Evolutionary conservation across 148 eudicot genomes (phyloP), one percentile per base, ranked within the genome.

Genomic region (Chenopodium quinoa): DNA sequence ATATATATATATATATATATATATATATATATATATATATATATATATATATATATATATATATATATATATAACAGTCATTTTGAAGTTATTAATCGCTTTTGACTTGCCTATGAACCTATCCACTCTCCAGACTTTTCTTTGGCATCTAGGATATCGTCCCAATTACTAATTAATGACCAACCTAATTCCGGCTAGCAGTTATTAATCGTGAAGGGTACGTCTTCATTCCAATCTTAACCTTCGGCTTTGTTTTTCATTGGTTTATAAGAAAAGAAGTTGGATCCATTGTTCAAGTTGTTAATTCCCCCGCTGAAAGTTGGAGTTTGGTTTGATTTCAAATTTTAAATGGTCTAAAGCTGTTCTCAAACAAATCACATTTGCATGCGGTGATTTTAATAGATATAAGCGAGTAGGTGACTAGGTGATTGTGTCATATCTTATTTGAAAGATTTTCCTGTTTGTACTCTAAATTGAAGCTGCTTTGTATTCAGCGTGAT

Each of bases 401-500:
- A 37, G 44, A 29, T 72, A 40, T 9, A 72, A 50, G 46, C 6
- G 17, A 72, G 9, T 29, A 6, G n/a, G 56, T 66, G 25, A 32
- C n/a, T 44, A 6, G n/a, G 56, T 66, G 25, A 50, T 54, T 44
- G 16, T 60, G 14, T 32, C 46, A 6, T 27, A 73, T 79, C 48
- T 50, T 29, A 16, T 52, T 79, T 68, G 22, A 73, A 52, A 25
- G 63, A 9, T 64, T 0, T 80, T 22, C 77, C 27, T 47, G 14
- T 63, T 9, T 17, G 8, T 11, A 12, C 11, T 37, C 37, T 37
- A 52, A 13, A 54, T 6, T 23, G 29, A 25, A 27, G 60, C 68
- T 65, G 46, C 73, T 81, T 82, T 22, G 12, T 84, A 79, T 84
- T 79, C 89, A 97, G 99, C 98, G 93, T 79, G 99, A 97, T 83